These are phyloP conservation scores for Parietaria judaica DNA, from an alignment of 306 rosid species.

Conservation along the genomic window DNA sequence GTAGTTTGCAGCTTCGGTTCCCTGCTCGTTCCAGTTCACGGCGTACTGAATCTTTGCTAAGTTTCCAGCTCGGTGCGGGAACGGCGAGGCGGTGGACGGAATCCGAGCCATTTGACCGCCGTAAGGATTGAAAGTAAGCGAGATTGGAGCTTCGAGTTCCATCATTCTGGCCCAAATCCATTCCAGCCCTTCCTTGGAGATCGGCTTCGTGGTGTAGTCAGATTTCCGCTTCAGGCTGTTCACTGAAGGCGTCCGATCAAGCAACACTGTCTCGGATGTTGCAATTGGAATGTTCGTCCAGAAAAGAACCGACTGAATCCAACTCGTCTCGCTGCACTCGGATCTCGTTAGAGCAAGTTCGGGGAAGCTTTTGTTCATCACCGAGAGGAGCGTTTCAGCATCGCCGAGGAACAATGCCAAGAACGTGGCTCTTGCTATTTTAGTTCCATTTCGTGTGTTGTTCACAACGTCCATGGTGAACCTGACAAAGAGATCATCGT, in stretches of 20 bases:
- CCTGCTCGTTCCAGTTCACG: slow-evolving; percentile 15
- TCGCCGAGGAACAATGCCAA: slow-evolving; percentile 25
- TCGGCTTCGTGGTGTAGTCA: slow-evolving; percentile 23
- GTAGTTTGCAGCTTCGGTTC: slow-evolving; percentile 10
- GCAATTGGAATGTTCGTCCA: slow-evolving; percentile 22
- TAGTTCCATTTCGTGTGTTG: background rate
- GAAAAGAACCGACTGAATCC: slow-evolving; percentile 25
- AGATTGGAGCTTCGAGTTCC: slow-evolving; percentile 12
- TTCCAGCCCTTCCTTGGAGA: slow-evolving; percentile 24
- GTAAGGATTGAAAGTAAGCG: slow-evolving; percentile 25
- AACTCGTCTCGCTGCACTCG: slow-evolving; percentile 22
- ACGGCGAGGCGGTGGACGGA: slow-evolving; percentile 13
- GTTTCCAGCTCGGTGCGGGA: slow-evolving; percentile 28
- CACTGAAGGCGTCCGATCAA: slow-evolving; percentile 18
- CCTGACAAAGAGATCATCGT: slow-evolving; percentile 30
- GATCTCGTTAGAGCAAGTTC: slow-evolving; percentile 23
- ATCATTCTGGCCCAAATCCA: slow-evolving; percentile 17
- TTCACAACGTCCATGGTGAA: slow-evolving; percentile 20
- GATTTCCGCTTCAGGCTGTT: slow-evolving; percentile 23
- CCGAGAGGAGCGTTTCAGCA: slow-evolving; percentile 14
- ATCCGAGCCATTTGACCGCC: slow-evolving; percentile 30
- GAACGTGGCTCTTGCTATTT: slow-evolving; percentile 25
- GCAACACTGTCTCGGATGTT: slow-evolving; percentile 14
- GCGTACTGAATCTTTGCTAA: slow-evolving; percentile 23
- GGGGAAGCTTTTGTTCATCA: slow-evolving; percentile 27